Evolutionary conservation across 2,329 filamentous ascomycete species (phyloP).

Genomic region (Aspergillus tamarii): DNA sequence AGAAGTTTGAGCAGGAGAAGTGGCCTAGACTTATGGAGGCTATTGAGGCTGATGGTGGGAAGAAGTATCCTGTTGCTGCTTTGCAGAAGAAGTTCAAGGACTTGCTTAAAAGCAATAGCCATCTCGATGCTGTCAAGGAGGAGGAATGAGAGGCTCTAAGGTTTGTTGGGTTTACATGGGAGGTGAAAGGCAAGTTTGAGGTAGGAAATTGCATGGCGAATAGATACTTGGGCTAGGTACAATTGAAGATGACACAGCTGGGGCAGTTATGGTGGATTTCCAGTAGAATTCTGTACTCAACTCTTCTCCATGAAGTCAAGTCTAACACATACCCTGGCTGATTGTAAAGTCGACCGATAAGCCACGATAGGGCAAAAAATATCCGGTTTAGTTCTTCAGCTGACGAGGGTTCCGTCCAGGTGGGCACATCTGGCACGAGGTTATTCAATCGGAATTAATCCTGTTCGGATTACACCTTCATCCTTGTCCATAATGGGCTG

Average conservation of each 20-base stretch:
- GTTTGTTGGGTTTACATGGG: neutral
- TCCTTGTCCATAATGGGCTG: neutral
- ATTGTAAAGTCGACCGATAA: neutral
- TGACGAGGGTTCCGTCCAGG: constrained; percentile 2
- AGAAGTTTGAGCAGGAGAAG: constrained; percentile 42
- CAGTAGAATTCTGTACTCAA: neutral
- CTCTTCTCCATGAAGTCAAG: neutral
- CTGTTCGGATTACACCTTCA: neutral
- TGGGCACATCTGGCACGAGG: neutral
- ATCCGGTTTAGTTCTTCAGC: neutral
- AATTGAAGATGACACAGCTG: neutral
- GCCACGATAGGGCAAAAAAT: neutral
- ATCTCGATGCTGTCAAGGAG: neutral
- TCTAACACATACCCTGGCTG: neutral
- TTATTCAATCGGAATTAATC: neutral
- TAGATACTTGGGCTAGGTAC: neutral
- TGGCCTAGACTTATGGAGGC: constrained; percentile 42
- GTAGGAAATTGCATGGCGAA: too few relatives aligned
- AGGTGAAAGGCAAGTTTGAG: neutral
- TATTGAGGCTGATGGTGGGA: constrained; percentile 35
- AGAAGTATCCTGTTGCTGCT: constrained; percentile 35
- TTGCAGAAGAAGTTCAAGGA: constrained; percentile 48
- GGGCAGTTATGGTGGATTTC: too few relatives aligned
- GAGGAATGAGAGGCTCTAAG: neutral
- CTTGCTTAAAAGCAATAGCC: constrained; percentile 30